These are phyloP conservation scores for Larix kaempferi DNA, from an alignment of 75 land plant species.

Conservation along the genomic window DNA sequence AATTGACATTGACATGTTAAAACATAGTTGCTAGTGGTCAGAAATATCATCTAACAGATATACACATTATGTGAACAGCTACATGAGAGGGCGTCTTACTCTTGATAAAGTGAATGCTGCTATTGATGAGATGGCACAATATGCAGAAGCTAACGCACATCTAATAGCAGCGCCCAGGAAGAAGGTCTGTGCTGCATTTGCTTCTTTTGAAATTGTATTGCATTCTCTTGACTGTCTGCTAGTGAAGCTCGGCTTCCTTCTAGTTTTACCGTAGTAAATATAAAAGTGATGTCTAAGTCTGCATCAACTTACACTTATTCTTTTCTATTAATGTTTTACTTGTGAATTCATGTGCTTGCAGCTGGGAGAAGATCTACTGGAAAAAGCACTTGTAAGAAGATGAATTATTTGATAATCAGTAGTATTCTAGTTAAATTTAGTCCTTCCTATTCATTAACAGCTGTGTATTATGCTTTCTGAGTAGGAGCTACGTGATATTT, in stretches of 20 bases:
- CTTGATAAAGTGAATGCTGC: conserved; percentile 90
- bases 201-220: neutral
- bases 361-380: conserved; percentile 69
- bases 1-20: neutral
- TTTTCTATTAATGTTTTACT: neutral
- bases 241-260: neutral
- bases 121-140: conserved; percentile 82
- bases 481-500: conserved; percentile 93
- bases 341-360: conserved; percentile 25
- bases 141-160: conserved; percentile 79
- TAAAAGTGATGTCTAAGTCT: conserved; percentile 1
- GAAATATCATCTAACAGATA: neutral
- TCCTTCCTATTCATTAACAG: too few species aligned
- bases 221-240: neutral
- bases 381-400: conserved; percentile 71
- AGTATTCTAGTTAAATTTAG: neutral
- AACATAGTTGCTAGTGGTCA: neutral
- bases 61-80: conserved; percentile 38
- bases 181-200: conserved; percentile 49
- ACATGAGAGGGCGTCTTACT: conserved; percentile 94
- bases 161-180: conserved; percentile 73
- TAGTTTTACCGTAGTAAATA: neutral
- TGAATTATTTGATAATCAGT: neutral
- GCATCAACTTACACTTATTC: neutral
- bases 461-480: neutral